Evolutionary conservation across 2,329 filamentous ascomycete species (phyloP).

Genomic region (Colletotrichum salicis): DNA sequence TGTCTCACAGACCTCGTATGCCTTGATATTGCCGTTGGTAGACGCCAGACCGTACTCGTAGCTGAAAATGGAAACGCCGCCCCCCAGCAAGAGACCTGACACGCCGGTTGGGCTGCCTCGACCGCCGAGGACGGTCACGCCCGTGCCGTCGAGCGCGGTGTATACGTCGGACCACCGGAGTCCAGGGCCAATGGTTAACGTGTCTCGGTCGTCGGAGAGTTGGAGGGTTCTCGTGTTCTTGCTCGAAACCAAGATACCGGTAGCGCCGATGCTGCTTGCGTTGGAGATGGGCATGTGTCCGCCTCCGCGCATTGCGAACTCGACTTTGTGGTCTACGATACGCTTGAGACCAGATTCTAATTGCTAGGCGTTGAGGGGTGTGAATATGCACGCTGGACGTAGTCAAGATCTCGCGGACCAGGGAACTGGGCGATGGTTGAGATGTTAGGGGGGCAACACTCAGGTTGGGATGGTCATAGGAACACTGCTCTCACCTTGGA

Average conservation of each 20-base stretch:
- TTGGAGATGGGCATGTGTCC: no score
- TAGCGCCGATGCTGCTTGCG: no score
- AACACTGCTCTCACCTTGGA: not conserved
- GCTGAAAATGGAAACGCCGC: not conserved
- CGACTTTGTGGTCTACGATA: no score
- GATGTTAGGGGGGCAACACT: not conserved
- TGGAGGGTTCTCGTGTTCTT: no score
- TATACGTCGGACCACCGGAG: not conserved
- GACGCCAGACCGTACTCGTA: not conserved
- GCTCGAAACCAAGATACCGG: no score
- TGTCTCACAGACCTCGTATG: not conserved
- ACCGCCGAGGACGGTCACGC: not conserved
- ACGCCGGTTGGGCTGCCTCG: not conserved
- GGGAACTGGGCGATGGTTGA: no score
- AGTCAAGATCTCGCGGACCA: not conserved
- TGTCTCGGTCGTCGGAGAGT: not conserved
- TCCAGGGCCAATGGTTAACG: not conserved
- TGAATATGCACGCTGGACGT: not conserved
- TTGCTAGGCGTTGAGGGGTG: no score
- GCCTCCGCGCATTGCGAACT: no score
- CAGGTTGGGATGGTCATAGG: not conserved
- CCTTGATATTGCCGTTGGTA: not conserved
- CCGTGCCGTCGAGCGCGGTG: not conserved
- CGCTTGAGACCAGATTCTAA: no score
- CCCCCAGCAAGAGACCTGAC: not conserved